Evolutionary conservation across 306 rosid genomes (phyloP).

Genomic region (Canavalia gladiata): DNA sequence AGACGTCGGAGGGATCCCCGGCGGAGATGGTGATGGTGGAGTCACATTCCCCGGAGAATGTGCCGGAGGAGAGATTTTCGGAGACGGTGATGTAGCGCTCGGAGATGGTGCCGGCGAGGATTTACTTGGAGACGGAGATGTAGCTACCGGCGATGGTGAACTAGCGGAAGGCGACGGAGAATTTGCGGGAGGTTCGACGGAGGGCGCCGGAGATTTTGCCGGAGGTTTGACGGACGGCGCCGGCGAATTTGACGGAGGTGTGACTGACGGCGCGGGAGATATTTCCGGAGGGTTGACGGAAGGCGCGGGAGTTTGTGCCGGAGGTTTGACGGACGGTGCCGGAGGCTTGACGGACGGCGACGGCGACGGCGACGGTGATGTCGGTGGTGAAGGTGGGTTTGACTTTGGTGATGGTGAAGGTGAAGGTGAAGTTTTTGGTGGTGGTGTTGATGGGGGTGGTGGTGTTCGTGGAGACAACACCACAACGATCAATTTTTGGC

Average conservation of each 20-base stretch:
- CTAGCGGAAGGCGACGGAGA: neutral
- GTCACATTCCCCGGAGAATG: neutral
- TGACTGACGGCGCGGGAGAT: neutral
- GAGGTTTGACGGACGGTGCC: neutral
- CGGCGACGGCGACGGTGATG: constrained; percentile 28
- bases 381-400: constrained; percentile 28
- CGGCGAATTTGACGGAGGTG: neutral
- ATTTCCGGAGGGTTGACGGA: neutral
- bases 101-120: constrained; percentile 30
- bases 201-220: neutral
- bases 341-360: neutral
- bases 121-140: neutral
- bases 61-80: neutral
- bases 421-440: constrained; percentile 22
- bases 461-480: constrained; percentile 61
- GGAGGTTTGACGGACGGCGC: neutral
- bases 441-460: neutral
- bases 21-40: neutral
- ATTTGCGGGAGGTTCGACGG: neutral
- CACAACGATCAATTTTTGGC: constrained; percentile 66
- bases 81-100: neutral
- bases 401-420: neutral
- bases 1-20: neutral
- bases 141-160: neutral
- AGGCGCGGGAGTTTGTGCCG: neutral